These are phyloP conservation scores for Ceratobasidium sp. DNA, from an alignment of 1,284 basidiomycete genomes.

Conservation along the genomic window DNA sequence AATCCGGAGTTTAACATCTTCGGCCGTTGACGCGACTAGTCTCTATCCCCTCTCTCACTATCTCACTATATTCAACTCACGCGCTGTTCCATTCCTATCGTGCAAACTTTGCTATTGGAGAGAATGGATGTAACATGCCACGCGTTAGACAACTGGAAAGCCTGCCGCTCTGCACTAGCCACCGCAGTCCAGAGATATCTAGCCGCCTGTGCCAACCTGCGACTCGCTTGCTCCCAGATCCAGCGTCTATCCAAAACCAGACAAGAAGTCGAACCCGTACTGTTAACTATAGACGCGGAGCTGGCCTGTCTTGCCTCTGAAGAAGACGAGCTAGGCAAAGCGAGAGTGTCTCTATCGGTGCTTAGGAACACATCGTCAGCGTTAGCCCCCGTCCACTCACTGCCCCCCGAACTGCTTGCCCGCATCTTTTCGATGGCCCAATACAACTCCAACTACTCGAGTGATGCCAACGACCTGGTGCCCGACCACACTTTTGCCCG, in stretches of 20 bases:
- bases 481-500: background rate
- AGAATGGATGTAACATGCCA: too few species aligned
- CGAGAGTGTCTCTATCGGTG: background rate
- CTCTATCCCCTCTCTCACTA: too few species aligned
- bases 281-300: background rate
- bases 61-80: too few species aligned
- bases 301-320: background rate
- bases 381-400: background rate
- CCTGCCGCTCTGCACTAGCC: background rate
- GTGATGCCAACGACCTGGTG: background rate
- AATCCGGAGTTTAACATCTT: too few species aligned
- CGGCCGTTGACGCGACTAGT: too few species aligned
- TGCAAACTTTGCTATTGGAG: too few species aligned
- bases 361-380: background rate
- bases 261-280: background rate
- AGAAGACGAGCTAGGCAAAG: background rate
- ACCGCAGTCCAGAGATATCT: background rate
- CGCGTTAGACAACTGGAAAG: constrained; percentile 3
- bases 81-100: too few species aligned
- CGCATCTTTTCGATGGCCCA: background rate
- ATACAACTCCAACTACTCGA: background rate
- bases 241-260: too few species aligned
- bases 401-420: background rate
- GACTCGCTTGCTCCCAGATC: background rate
- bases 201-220: background rate